A percentile compares a stretch with the other conserved stretches of the same genome.
phyloP scores from a whole-genome alignment of 176 grass and related monocot genomes.

The Triticum aestivum region IWGSC_CS_RefSeq_v2.1 NC_057804.1:74652167-74652666 shows the following conservation, averaged over 20 bases:
- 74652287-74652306: not conserved
- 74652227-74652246: not conserved
- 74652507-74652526: slow-evolving; percentile 5
- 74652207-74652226: not conserved
- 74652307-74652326: not conserved
- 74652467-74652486: not conserved
- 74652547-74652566: not conserved
- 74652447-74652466: not conserved
- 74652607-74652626: not conserved
- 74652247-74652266: not conserved
- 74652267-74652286: not conserved
- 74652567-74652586: not conserved
- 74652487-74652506: not conserved
- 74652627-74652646: not conserved
- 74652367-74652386: not conserved
- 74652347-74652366: not conserved
- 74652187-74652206: not conserved
- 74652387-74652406: slow-evolving; percentile 3
- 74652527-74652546: not conserved
- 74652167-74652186: not conserved
- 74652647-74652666: not conserved
- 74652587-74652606: not conserved
- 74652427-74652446: not conserved
- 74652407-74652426: not conserved
- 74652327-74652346: not conserved